Conservation (phyloP, 2,329 filamentous ascomycete species). For the Xylariaceae sp. region DNA sequence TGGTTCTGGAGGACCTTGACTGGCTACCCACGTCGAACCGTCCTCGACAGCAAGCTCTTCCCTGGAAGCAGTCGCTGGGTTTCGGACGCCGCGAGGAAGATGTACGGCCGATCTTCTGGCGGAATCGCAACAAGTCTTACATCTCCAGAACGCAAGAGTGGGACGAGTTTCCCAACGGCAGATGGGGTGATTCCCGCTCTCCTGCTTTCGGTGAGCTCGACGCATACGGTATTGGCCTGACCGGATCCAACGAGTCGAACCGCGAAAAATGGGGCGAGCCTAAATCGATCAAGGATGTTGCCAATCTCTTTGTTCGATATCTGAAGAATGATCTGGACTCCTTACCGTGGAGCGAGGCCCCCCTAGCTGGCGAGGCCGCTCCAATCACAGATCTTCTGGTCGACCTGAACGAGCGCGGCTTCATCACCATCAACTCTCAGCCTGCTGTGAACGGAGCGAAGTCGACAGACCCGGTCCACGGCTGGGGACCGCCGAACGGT, state of each 20-base stretch:
- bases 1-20: constrained; percentile 86
- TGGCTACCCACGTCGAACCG: constrained; percentile 73
- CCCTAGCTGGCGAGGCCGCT: constrained; percentile 77
- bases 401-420: constrained; percentile 74
- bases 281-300: constrained; percentile 70
- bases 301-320: constrained; percentile 78
- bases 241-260: constrained; percentile 93
- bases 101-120: constrained; percentile 97
- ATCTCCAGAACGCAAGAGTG: constrained; percentile 93
- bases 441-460: constrained; percentile 88
- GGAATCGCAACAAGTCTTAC: constrained; percentile 93
- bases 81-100: constrained; percentile 87
- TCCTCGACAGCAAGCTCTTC: constrained; percentile 81
- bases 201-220: constrained; percentile 95
- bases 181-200: constrained; percentile 95
- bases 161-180: constrained; percentile 98
- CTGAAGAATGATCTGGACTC: constrained; percentile 74
- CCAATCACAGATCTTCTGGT: constrained; percentile 72
- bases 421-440: constrained; percentile 96
- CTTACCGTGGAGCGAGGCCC: constrained; percentile 89
- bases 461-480: constrained; percentile 79
- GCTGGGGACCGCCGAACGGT: constrained; percentile 91
- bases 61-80: constrained; percentile 92
- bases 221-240: constrained; percentile 87
- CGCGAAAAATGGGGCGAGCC: constrained; percentile 92